Evolutionary conservation across 805 yeast species (phyloP), one percentile per base, ranked within the genome.

Genomic region (Starmerella ratchasimensis): DNA sequence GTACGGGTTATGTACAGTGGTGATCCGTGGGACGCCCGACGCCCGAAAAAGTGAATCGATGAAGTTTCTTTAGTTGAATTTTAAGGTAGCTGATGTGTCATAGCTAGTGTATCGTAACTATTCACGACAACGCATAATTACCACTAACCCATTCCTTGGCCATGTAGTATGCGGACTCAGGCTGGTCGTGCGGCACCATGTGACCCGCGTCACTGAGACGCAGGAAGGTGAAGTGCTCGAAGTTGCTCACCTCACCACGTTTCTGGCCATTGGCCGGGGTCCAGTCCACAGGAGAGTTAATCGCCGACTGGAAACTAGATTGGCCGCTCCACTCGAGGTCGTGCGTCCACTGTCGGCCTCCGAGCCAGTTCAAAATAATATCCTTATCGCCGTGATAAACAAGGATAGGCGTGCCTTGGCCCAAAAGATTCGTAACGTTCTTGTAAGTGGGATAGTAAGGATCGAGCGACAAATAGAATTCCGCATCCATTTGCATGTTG

Each of bases 301-400:
- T 23, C 46, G 54, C 67, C 21, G 57, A 50, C 47, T 61, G 62
- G 22, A 64, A 62, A 38, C 60, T 61, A 11, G 23, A 15, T 34
- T 42, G 45, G 32, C 72, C 73, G 24, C 66, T 56, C 82, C 83
- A 80, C 50, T 78, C 77, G 35, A 83, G 67, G 11, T 31, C 31
- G 16, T 34, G 26, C 25, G 88, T 67, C 95, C 94, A 84, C 8
- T 78, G 88, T 51, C 72, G 71, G 59, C 83, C 84, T 45, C 95
- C 95, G 54, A 86, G 68, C 95, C 95, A 84, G 67, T 86, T 86
- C 63, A 95, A 81, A 53, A 86, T 84, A 57, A 76, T 86, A 60
- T 84, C 96, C 63, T 84, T 84, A 64, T 86, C 96, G 55, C 96
- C 97, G 11, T 94, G 94, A 53, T 84, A 86, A 43, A 84, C 70